Percentiles rank a stretch among this genome's conserved stretches.
phyloP scores from a whole-genome alignment of 2,329 filamentous ascomycete genomes.

The Trichoderma sp. region DNA sequence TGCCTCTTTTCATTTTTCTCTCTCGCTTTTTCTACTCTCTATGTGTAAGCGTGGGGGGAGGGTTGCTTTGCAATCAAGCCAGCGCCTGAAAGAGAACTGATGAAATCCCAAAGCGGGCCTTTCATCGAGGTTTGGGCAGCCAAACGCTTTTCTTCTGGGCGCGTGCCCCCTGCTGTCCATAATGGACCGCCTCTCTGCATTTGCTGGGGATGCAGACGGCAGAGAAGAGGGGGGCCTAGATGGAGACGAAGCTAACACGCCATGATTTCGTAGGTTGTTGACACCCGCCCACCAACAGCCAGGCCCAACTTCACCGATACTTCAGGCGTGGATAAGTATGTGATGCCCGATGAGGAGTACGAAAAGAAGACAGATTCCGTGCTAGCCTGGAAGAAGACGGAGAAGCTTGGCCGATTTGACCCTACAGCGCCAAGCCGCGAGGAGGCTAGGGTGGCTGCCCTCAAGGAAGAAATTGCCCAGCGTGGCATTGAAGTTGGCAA shows the following conservation, averaged over 20 bases:
- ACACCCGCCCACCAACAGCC: constrained; percentile 73
- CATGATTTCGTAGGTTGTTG: constrained; percentile 62
- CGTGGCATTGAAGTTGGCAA: constrained; percentile 66
- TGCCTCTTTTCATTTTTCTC: not conserved
- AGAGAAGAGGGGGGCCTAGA: constrained; percentile 6
- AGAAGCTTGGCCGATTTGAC: constrained; percentile 95
- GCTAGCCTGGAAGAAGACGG: constrained; percentile 90
- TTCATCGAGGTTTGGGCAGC: constrained; percentile 9
- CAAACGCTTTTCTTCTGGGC: constrained; percentile 12
- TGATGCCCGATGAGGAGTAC: constrained; percentile 84
- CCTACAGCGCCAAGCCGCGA: constrained; percentile 75
- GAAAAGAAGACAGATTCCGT: constrained; percentile 85
- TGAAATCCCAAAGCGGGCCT: constrained; percentile 16
- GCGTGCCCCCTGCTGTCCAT: not conserved
- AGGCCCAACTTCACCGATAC: constrained; percentile 81
- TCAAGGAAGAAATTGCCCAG: constrained; percentile 68
- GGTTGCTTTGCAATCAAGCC: constrained; percentile 3
- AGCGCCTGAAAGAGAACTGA: not conserved
- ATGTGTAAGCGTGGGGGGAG: not conserved
- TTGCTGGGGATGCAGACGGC: constrained; percentile 9
- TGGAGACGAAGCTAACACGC: constrained; percentile 33
- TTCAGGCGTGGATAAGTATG: constrained; percentile 82
- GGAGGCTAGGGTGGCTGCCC: constrained; percentile 68
- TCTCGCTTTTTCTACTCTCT: not conserved
- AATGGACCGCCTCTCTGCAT: constrained; percentile 14